phyloP scores from a whole-genome alignment of 176 grass and related monocot genomes.

The Saccharum officinarum region DNA sequence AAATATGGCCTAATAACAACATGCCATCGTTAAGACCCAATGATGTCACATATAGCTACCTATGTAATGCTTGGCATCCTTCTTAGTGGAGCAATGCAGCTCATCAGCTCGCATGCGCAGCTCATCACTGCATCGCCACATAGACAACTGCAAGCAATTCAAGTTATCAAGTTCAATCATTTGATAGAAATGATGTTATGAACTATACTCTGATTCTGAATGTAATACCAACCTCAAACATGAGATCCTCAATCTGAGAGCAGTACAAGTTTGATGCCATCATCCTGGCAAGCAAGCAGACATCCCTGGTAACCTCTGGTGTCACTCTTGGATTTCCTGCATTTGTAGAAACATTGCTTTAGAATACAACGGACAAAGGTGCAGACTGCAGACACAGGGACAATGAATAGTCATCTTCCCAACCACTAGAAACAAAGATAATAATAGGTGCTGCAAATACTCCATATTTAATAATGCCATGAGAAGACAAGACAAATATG shows the following conservation, averaged over 20 bases:
- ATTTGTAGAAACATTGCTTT: conserved; percentile 23
- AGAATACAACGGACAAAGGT: neutral
- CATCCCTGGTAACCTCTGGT: conserved; percentile 84
- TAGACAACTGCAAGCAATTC: conserved; percentile 56
- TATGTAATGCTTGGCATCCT: conserved; percentile 83
- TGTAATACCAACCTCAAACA: conserved; percentile 72
- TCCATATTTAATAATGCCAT: neutral
- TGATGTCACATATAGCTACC: conserved; percentile 37
- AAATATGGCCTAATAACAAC: neutral
- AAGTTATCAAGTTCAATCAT: conserved; percentile 5
- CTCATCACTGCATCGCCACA: conserved; percentile 83
- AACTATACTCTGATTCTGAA: neutral
- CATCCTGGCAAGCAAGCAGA: conserved; percentile 84
- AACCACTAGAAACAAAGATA: neutral
- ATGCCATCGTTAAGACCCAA: neutral
- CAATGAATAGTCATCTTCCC: neutral
- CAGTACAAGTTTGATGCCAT: conserved; percentile 81
- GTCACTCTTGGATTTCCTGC: conserved; percentile 84
- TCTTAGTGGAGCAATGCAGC: conserved; percentile 67
- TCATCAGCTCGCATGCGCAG: conserved; percentile 63
- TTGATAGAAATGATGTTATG: neutral
- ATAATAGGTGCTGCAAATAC: neutral
- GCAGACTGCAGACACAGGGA: neutral
- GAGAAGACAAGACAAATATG: neutral
- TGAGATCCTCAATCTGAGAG: conserved; percentile 81